A percentile compares a stretch with the other conserved stretches of the same genome.
These are phyloP conservation scores for Apiospora saccharicola DNA, from an alignment of 2,329 filamentous ascomycete genomes.

Conservation along the genomic window DNA sequence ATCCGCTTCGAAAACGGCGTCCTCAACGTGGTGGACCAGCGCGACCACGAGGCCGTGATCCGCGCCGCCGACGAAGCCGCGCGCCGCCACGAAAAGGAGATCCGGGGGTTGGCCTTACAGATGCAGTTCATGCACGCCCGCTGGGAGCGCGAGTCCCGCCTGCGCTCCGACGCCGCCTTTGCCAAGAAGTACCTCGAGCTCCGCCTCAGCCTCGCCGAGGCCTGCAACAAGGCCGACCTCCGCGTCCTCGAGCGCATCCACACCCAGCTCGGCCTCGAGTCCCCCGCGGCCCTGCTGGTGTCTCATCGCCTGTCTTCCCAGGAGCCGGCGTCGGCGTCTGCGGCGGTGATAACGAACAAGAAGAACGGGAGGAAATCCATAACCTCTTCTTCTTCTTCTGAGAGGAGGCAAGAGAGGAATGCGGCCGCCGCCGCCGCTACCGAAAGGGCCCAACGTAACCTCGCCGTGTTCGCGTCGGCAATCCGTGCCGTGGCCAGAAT, in stretches of 20 bases:
- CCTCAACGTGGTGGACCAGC: slow-evolving; percentile 53
- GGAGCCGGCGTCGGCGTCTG: background rate
- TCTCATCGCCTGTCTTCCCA: slow-evolving; percentile 12
- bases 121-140: slow-evolving; percentile 89
- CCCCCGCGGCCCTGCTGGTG: slow-evolving; percentile 39
- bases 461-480: slow-evolving; percentile 55
- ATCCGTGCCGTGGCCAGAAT: slow-evolving; percentile 62
- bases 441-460: slow-evolving; percentile 37
- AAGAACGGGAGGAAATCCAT: slow-evolving; percentile 17
- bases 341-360: slow-evolving; percentile 23
- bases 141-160: slow-evolving; percentile 79
- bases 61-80: slow-evolving; percentile 68
- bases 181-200: slow-evolving; percentile 85
- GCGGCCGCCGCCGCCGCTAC: background rate
- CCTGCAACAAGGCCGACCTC: slow-evolving; percentile 93
- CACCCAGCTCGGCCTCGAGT: slow-evolving; percentile 56
- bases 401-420: background rate
- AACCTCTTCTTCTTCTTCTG: background rate
- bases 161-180: slow-evolving; percentile 82
- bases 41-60: slow-evolving; percentile 56
- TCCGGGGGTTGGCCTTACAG: slow-evolving; percentile 85
- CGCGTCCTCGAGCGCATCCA: slow-evolving; percentile 86
- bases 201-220: slow-evolving; percentile 82
- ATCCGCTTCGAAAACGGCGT: slow-evolving; percentile 50
- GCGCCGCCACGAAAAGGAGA: slow-evolving; percentile 74